Percentiles rank a stretch among this genome's conserved stretches.
phyloP scores from a whole-genome alignment of 371 early-diverging fungal species.

The Lichtheimia hyalospora region DNA sequence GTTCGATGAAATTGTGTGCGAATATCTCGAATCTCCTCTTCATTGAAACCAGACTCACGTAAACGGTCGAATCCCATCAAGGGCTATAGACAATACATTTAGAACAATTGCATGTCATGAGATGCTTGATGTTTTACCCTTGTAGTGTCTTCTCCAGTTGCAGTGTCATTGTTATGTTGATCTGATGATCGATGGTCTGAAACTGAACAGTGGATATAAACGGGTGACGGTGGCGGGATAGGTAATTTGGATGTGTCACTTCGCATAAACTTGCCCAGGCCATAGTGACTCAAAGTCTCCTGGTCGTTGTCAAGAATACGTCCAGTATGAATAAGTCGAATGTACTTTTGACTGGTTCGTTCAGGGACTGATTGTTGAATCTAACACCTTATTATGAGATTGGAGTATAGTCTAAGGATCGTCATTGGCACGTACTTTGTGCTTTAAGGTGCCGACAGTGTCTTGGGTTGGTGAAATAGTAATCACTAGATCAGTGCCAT shows the following conservation, averaged over 20 bases:
- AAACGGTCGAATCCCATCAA: slow-evolving; percentile 69
- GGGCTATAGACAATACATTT: slow-evolving; percentile 13
- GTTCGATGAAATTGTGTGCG: slow-evolving; percentile 65
- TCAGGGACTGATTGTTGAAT: slow-evolving; percentile 20
- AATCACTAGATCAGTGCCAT: slow-evolving; percentile 39
- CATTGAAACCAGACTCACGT: slow-evolving; percentile 69
- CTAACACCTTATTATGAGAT: slow-evolving; percentile 8
- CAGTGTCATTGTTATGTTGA: neutral
- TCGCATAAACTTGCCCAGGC: slow-evolving; percentile 31
- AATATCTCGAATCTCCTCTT: slow-evolving; percentile 65
- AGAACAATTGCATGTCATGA: neutral
- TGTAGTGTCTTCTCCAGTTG: neutral
- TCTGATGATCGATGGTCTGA: slow-evolving; percentile 29
- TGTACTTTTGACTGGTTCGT: slow-evolving; percentile 36
- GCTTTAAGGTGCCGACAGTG: slow-evolving; percentile 44
- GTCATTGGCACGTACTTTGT: slow-evolving; percentile 36
- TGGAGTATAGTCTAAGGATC: too few species aligned
- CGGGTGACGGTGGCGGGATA: slow-evolving; percentile 21
- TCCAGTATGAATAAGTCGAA: slow-evolving; percentile 59
- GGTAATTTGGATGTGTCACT: slow-evolving; percentile 20
- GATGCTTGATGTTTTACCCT: neutral
- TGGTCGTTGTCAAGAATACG: slow-evolving; percentile 38
- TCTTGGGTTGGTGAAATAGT: slow-evolving; percentile 32
- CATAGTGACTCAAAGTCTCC: slow-evolving; percentile 26
- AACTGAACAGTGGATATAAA: slow-evolving; percentile 46